phyloP scores from a whole-genome alignment of 2,329 filamentous ascomycete species.

The Onygenales sp. region DNA sequence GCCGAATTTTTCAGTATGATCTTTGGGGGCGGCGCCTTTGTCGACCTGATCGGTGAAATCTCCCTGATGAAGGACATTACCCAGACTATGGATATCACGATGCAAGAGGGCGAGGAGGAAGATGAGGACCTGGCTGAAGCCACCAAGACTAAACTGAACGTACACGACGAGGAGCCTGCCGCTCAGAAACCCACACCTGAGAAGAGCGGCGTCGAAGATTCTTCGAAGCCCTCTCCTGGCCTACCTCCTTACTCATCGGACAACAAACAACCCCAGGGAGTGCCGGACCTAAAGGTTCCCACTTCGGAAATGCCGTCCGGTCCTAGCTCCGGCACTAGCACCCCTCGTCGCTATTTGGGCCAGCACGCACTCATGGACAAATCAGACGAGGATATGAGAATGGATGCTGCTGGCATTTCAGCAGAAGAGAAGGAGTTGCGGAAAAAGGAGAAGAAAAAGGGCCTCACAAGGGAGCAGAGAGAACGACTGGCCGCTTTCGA shows the following conservation, averaged over 20 bases:
- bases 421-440: constrained; percentile 67
- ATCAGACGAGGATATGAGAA: constrained; percentile 65
- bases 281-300: constrained; percentile 10
- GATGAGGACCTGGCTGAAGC: constrained; percentile 44
- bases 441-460: constrained; percentile 84
- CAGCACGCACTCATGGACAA: constrained; percentile 83
- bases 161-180: constrained; percentile 20
- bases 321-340: constrained; percentile 32
- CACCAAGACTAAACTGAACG: constrained; percentile 38
- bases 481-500: constrained; percentile 87
- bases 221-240: neutral
- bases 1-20: constrained; percentile 98
- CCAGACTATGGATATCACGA: constrained; percentile 96
- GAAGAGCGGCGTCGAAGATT: constrained; percentile 16
- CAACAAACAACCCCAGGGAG: constrained; percentile 9
- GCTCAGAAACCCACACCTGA: constrained; percentile 8
- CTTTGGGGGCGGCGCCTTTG: constrained; percentile 91
- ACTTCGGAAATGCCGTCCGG: constrained; percentile 6
- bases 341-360: constrained; percentile 52
- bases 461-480: constrained; percentile 80
- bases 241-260: constrained; percentile 4
- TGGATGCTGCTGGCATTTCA: constrained; percentile 55
- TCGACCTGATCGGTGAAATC: constrained; percentile 96
- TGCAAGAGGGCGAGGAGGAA: constrained; percentile 65
- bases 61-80: constrained; percentile 97